Evolutionary conservation across 2,329 filamentous ascomycete genomes (phyloP).

Genomic region (Aspergillus viridinutans): DNA sequence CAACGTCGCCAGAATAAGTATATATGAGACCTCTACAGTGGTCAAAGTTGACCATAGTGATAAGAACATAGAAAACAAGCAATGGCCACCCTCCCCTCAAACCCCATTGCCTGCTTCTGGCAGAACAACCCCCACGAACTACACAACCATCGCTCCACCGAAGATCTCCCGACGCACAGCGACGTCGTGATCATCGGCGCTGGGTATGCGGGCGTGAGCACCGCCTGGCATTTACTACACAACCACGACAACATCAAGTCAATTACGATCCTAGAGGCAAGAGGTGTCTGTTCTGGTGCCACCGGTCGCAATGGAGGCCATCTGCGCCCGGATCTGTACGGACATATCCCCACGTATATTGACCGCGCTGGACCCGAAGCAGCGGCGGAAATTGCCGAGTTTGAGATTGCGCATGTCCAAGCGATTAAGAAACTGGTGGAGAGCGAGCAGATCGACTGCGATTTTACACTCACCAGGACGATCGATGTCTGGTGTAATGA

Average conservation of each 20-base stretch:
- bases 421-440: slow-evolving; percentile 37
- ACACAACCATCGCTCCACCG: slow-evolving; percentile 38
- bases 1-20: neutral
- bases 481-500: slow-evolving; percentile 39
- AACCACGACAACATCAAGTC: slow-evolving; percentile 10
- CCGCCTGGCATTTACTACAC: slow-evolving; percentile 39
- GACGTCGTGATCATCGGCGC: slow-evolving; percentile 47
- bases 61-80: no score
- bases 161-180: slow-evolving; percentile 17
- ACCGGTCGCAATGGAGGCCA: slow-evolving; percentile 45
- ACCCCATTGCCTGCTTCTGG: slow-evolving; percentile 36
- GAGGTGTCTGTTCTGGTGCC: slow-evolving; percentile 39
- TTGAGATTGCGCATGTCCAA: slow-evolving; percentile 38
- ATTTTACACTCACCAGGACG: slow-evolving; percentile 37
- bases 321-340: slow-evolving; percentile 39
- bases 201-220: slow-evolving; percentile 43
- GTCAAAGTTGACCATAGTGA: neutral
- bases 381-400: slow-evolving; percentile 35
- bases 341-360: slow-evolving; percentile 30
- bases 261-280: slow-evolving; percentile 37
- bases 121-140: slow-evolving; percentile 36
- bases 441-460: slow-evolving; percentile 42
- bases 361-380: slow-evolving; percentile 31
- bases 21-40: neutral
- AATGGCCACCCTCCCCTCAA: slow-evolving; percentile 1